phyloP scores from a whole-genome alignment of 306 rosid species.

The Lithocarpus polystachyus region DNA sequence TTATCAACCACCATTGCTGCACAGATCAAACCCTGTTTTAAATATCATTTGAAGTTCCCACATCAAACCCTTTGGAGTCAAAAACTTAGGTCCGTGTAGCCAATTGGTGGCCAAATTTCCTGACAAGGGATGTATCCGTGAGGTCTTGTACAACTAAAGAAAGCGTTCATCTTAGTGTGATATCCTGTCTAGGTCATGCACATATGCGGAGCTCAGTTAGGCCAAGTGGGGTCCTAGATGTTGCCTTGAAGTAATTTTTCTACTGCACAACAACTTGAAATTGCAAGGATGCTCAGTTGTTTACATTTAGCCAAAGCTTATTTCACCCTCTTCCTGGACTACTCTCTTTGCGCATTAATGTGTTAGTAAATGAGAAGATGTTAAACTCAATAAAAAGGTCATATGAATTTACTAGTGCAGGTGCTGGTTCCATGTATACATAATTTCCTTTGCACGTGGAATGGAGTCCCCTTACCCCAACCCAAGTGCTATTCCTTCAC shows the following conservation, averaged over 20 bases:
- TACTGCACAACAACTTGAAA: neutral
- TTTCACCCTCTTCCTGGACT: neutral
- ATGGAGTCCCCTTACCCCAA: slow-evolving; percentile 71
- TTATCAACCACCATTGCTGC: too few species aligned
- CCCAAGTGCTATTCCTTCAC: slow-evolving; percentile 52
- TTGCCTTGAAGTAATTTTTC: neutral
- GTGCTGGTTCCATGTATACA: neutral
- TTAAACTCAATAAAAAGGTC: neutral
- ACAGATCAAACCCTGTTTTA: too few species aligned
- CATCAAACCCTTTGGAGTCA: too few species aligned
- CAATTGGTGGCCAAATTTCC: too few species aligned
- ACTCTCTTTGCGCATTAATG: neutral
- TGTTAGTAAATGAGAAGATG: neutral
- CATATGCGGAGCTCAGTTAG: neutral
- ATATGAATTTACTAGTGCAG: neutral
- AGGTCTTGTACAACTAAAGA: neutral
- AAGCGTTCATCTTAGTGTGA: neutral
- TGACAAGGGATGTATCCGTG: neutral
- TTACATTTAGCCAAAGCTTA: neutral
- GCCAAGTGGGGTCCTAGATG: neutral
- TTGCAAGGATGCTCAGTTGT: neutral
- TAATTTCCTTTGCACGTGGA: slow-evolving; percentile 51
- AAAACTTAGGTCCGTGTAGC: too few species aligned
- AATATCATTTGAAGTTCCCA: too few species aligned
- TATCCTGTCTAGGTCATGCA: neutral